Conservation (phyloP, 305 asterid genomes). For the Galium porrigens region DNA sequence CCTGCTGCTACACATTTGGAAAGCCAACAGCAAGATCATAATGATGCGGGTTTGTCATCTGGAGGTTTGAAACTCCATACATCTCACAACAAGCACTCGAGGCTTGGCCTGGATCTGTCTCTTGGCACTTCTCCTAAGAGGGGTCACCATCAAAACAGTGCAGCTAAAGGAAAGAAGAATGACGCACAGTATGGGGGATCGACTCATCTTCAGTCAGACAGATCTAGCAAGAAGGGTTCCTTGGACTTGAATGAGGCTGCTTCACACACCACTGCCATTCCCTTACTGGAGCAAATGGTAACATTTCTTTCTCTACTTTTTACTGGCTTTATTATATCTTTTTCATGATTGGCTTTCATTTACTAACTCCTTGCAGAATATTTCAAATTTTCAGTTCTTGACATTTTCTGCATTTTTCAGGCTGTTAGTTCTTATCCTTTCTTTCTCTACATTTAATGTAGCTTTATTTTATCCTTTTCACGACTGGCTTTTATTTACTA, state of each 20-base stretch:
- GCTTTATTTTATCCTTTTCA: no score
- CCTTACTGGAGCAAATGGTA: constrained; percentile 33
- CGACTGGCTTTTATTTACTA: no score
- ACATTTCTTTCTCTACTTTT: background rate
- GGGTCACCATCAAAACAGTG: background rate
- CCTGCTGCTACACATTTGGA: constrained; percentile 9
- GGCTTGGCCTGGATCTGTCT: constrained; percentile 17
- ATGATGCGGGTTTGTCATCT: constrained; percentile 4
- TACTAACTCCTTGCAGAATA: background rate
- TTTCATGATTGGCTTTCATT: background rate
- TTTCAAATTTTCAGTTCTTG: background rate
- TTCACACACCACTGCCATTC: constrained; percentile 20
- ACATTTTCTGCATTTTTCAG: background rate
- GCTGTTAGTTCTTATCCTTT: background rate
- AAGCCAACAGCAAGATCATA: constrained; percentile 7
- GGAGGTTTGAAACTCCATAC: background rate
- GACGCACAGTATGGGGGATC: constrained; percentile 1
- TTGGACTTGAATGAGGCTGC: constrained; percentile 50
- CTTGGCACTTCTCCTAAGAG: constrained; percentile 6
- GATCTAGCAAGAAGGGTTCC: constrained; percentile 11
- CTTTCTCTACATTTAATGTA: background rate
- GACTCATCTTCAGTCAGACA: background rate
- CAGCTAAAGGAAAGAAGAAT: constrained; percentile 10
- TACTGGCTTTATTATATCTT: background rate
- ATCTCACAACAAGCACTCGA: constrained; percentile 7